Percentiles rank a stretch among this genome's conserved stretches.
phyloP scores from a whole-genome alignment of 208 protist genomes.

The Crithidia mellificae region DNA sequence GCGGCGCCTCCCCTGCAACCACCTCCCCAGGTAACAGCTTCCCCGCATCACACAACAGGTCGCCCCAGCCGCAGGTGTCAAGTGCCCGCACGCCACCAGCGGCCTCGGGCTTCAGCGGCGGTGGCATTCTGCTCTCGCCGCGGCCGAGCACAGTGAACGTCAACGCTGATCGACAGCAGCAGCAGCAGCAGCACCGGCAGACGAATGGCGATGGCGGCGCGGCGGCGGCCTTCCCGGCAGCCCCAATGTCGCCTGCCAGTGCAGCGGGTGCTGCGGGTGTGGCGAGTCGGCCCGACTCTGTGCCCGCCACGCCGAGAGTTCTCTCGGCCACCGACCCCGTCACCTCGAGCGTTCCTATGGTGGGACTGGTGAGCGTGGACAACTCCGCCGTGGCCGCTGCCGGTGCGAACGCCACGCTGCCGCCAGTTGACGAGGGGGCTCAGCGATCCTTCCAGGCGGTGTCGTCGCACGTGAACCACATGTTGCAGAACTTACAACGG shows the following conservation, averaged over 20 bases:
- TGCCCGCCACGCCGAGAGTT: neutral
- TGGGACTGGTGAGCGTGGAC: neutral
- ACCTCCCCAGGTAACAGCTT: slow-evolving; percentile 23
- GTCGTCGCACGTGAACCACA: slow-evolving; percentile 50
- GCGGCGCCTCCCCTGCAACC: neutral
- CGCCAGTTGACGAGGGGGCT: neutral
- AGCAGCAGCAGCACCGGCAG: no score
- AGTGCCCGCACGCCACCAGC: neutral
- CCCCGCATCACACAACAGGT: neutral
- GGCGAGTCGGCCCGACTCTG: no score
- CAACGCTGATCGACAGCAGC: neutral
- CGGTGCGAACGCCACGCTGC: neutral
- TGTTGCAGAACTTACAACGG: slow-evolving; percentile 74
- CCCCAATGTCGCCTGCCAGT: neutral
- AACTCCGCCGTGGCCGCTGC: neutral
- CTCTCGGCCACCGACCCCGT: neutral
- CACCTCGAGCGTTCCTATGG: neutral
- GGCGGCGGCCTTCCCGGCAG: neutral
- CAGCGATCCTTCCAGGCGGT: slow-evolving; percentile 46
- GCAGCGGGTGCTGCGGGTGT: neutral
- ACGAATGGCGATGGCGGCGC: neutral
- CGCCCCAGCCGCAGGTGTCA: neutral
- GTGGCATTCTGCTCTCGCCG: slow-evolving; percentile 12
- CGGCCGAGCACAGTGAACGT: slow-evolving; percentile 16
- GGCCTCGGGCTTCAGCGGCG: slow-evolving; percentile 6